Percentiles rank a stretch among this genome's conserved stretches.
phyloP scores from a whole-genome alignment of 2,329 filamentous ascomycete genomes.

The Talaromyces sp. region DNA sequence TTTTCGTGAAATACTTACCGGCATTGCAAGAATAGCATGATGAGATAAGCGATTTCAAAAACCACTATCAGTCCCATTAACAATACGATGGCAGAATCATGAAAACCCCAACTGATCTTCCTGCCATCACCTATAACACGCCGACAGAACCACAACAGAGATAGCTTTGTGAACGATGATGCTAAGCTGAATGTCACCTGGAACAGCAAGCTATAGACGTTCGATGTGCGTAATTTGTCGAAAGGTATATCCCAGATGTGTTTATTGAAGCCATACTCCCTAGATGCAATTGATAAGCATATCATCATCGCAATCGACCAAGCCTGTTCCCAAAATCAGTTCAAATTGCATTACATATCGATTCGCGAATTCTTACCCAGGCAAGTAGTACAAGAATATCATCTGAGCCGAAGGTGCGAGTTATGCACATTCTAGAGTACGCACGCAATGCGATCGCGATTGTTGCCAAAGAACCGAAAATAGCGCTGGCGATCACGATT shows the following conservation, averaged over 20 bases:
- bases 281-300: not conserved
- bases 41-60: slow-evolving; percentile 1
- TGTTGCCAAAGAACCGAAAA: slow-evolving; percentile 40
- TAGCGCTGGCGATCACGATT: slow-evolving; percentile 41
- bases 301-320: not conserved
- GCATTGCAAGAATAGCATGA: not conserved
- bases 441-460: slow-evolving; percentile 45
- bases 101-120: slow-evolving; percentile 9
- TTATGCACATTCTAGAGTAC: slow-evolving; percentile 46
- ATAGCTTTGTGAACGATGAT: slow-evolving; percentile 18
- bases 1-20: not conserved
- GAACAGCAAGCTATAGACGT: not conserved
- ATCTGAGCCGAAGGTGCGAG: slow-evolving; percentile 47
- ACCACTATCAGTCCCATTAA: slow-evolving; percentile 6
- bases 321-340: not conserved
- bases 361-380: not conserved
- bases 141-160: slow-evolving; percentile 15
- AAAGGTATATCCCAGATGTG: not conserved
- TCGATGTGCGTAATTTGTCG: not conserved
- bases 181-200: not conserved
- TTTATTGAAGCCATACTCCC: not conserved
- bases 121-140: slow-evolving; percentile 12
- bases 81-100: slow-evolving; percentile 11
- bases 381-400: slow-evolving; percentile 44
- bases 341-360: not conserved